Base-by-base conservation (phyloP, 2,329 filamentous ascomycete species). In the Onygenales sp. region DNA sequence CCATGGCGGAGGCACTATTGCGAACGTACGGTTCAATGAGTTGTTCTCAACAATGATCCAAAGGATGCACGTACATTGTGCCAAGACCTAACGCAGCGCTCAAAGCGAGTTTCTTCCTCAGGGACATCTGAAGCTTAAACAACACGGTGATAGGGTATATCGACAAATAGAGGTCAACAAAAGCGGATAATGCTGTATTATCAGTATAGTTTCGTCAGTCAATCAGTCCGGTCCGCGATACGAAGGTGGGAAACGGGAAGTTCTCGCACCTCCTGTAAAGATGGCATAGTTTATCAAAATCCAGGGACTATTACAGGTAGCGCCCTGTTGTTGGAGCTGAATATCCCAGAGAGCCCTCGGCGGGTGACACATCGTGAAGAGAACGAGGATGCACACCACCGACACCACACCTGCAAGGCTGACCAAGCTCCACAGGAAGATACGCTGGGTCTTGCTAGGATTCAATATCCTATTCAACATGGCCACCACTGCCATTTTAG, bases 291-390 rank as follows among this genome's bases (percentile, higher is more conserved):
- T 27, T 3, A 27, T 27, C 21, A 27, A 27, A 27, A 27, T 27
- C 21, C 21, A 27, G 21, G 21, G 21, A 27, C 21, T 27, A 27
- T 27, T 27, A 27, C 21, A 27, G 21, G 21, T 27, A 27, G 21
- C 21, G 21, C 21, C 21, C 21, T 27, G 21, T 27, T 27, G 21
- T 27, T 27, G 21, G 21, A 27, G 21, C 21, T 27, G 21, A 27
- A 27, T 5, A 27, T 69, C 59, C 75, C 75, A 78, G 27, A 72
- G 62, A 0, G 72, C 68, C 21, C 54, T 44, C 0, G 63, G 56
- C 0, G 75, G 75, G 2, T 61, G 61, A 59, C 76, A 78, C 54
- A 72, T 72, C 0, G 66, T 70, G 41, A 75, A 72, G 1, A 75
- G 57, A 5, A 76, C 64, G 13, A 74, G 55, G 14, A 76, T 65